phyloP scores from a whole-genome alignment of 352 stramenopile species.

The Globisporangium canariense region DNA sequence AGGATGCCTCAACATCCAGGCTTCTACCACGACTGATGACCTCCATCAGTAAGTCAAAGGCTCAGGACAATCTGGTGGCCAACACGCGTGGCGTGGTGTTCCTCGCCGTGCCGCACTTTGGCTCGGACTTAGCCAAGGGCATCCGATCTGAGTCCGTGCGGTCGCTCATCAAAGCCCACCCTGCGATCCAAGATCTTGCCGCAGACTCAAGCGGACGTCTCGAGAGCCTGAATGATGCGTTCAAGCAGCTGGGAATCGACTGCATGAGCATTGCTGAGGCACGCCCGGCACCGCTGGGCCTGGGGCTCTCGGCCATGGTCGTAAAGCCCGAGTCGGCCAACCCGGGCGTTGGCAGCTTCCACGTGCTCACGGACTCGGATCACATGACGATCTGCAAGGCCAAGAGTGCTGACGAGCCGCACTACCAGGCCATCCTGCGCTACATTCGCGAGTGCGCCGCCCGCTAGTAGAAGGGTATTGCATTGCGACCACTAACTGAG shows the following conservation, averaged over 20 bases:
- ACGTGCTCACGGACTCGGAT: slow-evolving; percentile 53
- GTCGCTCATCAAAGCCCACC: slow-evolving; percentile 67
- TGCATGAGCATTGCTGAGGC: slow-evolving; percentile 74
- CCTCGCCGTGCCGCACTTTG: slow-evolving; percentile 82
- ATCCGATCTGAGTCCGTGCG: slow-evolving; percentile 67
- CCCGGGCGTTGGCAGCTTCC: slow-evolving; percentile 65
- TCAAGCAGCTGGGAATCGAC: slow-evolving; percentile 59
- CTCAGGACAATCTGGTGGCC: slow-evolving; percentile 23
- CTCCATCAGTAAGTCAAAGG: slow-evolving; percentile 14
- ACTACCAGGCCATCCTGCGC: slow-evolving; percentile 57
- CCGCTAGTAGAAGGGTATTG: not conserved
- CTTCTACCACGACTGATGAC: not conserved
- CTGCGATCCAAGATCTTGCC: slow-evolving; percentile 67
- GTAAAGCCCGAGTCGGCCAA: slow-evolving; percentile 76
- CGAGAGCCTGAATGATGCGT: slow-evolving; percentile 62
- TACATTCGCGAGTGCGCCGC: slow-evolving; percentile 24
- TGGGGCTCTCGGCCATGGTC: slow-evolving; percentile 71
- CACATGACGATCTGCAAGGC: slow-evolving; percentile 90
- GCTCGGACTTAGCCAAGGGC: slow-evolving; percentile 65
- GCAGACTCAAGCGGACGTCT: slow-evolving; percentile 52
- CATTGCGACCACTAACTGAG: not conserved
- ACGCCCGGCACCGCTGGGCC: slow-evolving; percentile 49
- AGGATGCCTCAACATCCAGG: not conserved
- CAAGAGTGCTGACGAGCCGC: slow-evolving; percentile 51
- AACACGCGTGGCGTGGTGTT: slow-evolving; percentile 67